These are phyloP conservation scores for Colletotrichum sp. DNA, from an alignment of 2,329 filamentous ascomycete species.

Conservation along the genomic window DNA sequence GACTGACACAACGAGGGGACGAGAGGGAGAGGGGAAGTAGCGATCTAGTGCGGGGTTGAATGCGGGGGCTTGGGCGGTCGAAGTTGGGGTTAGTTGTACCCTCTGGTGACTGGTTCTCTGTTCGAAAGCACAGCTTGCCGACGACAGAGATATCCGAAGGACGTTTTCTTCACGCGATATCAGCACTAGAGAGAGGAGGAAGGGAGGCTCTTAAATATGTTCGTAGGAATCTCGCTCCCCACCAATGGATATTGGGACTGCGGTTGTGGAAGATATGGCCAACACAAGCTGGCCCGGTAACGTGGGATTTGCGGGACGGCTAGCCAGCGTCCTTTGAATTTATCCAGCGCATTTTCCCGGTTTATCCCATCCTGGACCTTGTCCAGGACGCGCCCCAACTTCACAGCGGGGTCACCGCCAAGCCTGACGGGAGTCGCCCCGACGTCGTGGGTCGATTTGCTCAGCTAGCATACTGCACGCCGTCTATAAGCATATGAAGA, in stretches of 20 bases:
- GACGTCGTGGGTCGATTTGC: background rate
- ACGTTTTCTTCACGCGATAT: background rate
- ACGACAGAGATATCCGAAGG: background rate
- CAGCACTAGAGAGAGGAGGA: background rate
- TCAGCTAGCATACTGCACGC: background rate
- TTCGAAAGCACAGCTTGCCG: background rate
- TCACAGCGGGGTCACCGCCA: background rate
- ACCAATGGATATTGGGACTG: background rate
- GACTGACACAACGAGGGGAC: background rate
- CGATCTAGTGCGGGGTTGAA: background rate
- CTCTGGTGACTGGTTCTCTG: background rate
- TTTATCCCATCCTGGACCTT: conserved; percentile 8
- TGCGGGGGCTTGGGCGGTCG: background rate
- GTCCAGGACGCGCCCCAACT: background rate
- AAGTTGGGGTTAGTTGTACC: background rate
- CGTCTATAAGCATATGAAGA: background rate
- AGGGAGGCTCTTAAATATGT: background rate
- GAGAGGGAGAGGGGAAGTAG: background rate
- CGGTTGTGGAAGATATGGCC: background rate
- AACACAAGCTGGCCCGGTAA: conserved; percentile 10
- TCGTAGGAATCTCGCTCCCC: background rate
- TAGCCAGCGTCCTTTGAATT: conserved; percentile 20
- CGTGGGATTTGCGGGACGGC: conserved; percentile 20
- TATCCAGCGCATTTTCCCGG: conserved; percentile 26
- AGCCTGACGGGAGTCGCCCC: background rate